A percentile compares a stretch with the other conserved stretches of the same genome.
Evolutionary conservation across 2,329 filamentous ascomycete species (phyloP).

Genomic region (Colletotrichum lindemuthianum): DNA sequence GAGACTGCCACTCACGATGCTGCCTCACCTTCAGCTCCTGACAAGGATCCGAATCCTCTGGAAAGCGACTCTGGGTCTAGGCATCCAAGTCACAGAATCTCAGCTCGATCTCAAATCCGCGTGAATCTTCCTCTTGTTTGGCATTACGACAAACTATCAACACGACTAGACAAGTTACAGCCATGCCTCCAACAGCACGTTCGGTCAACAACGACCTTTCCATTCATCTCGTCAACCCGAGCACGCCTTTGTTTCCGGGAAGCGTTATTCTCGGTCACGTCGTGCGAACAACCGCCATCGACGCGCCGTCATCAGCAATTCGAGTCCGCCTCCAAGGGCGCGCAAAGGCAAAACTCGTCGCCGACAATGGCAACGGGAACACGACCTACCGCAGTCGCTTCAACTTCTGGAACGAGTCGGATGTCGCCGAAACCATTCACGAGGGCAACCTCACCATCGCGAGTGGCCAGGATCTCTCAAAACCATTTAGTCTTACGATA

Average conservation of each 20-base stretch:
- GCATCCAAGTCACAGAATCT: too few species aligned
- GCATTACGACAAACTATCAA: too few species aligned
- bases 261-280: conserved; percentile 43
- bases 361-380: conserved; percentile 24
- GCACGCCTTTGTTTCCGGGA: conserved; percentile 36
- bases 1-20: too few species aligned
- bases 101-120: too few species aligned
- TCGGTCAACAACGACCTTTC: conserved; percentile 1
- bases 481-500: conserved; percentile 44
- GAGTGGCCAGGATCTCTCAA: conserved; percentile 27
- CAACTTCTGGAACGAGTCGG: conserved; percentile 38
- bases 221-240: conserved; percentile 4
- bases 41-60: too few species aligned
- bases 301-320: conserved; percentile 38
- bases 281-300: conserved; percentile 34
- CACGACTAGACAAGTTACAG: too few species aligned
- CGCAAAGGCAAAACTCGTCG: conserved; percentile 40
- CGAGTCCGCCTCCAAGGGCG: conserved; percentile 40
- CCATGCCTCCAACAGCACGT: background rate
- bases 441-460: conserved; percentile 40
- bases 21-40: too few species aligned
- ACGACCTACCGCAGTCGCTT: conserved; percentile 39
- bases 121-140: too few species aligned
- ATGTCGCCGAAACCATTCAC: conserved; percentile 35
- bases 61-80: too few species aligned